Base-by-base conservation (phyloP, 2,329 filamentous ascomycete species). In the Pseudogymnoascus sp. region DNA sequence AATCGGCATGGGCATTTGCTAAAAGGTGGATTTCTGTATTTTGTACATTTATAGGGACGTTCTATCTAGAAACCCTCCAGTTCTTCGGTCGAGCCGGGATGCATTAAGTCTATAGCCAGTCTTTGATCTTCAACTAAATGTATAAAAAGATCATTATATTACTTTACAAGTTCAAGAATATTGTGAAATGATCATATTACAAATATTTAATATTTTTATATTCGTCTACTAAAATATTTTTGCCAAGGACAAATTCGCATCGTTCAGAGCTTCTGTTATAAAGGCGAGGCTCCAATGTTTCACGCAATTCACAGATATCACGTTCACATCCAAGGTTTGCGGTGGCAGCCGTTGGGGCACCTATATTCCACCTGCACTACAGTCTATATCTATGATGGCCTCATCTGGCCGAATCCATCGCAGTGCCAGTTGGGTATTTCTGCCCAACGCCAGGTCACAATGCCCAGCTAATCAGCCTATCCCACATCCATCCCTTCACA, bases 341-440 rank as follows among this genome's bases (percentile, higher is more conserved):
- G 16, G 50, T 56, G 50, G 50, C 28, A 56, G 50, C 50, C 50
- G 28, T 56, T 56, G 25, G n/a, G 50, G 50, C 50, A 56, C 50
- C 47, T 56, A 56, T 56, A 56, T 56, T 56, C 50, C 50, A 56
- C 47, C 47, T 53, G 47, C 47, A 53, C 50, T 56, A 56, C 47
- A 56, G 50, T 56, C 50, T 56, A 56, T 56, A 56, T 56, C 50
- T 56, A 56, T 33, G 50, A 56, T 33, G 50, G 50, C 50, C n/a
- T 18, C 50, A 33, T 33, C n/a, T 10, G 23, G 50, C 50, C 28
- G 8, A 33, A 21, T 16, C 50, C 50, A 56, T 56, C 50, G 28
- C 50, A 10, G 23, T 33, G n/a, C 4, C n/a, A 33, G 21, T 21
- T 21, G 21, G 50, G 50, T 56, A 28, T 18, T 33, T 33, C 50